Evolutionary conservation across 2,329 filamentous ascomycete species (phyloP).

Genomic region (Colletotrichum viniferum): DNA sequence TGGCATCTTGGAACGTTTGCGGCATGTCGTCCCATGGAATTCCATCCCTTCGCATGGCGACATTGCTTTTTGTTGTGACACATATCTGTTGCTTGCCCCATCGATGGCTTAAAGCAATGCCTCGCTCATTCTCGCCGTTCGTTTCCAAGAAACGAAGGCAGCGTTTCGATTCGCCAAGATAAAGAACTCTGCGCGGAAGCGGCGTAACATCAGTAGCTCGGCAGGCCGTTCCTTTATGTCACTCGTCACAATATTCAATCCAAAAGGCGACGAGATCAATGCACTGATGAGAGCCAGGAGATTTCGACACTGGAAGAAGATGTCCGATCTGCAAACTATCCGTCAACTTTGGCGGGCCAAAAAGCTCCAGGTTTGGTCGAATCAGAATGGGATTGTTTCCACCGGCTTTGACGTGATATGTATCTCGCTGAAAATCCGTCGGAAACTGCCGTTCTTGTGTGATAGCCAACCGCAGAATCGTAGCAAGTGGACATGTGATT

Average conservation of each 20-base stretch:
- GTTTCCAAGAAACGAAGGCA: not conserved
- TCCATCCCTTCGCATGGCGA: not conserved
- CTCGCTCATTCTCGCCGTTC: not conserved
- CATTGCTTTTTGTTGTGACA: not conserved
- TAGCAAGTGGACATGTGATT: not conserved
- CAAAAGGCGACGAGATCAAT: not conserved
- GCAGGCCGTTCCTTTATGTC: not conserved
- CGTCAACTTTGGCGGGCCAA: not conserved
- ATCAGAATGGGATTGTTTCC: not conserved
- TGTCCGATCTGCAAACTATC: not conserved
- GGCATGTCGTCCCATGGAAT: not conserved
- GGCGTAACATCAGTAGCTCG: not conserved
- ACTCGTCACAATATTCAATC: not conserved
- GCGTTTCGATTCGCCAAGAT: not conserved
- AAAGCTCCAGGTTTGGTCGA: not conserved
- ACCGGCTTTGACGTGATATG: not conserved
- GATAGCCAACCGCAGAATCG: not conserved
- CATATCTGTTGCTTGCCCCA: slow-evolving; percentile 9
- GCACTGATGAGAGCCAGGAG: not conserved
- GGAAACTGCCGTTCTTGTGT: not conserved
- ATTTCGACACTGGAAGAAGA: not conserved
- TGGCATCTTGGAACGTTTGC: slow-evolving; percentile 23
- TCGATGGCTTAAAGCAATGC: slow-evolving; percentile 23
- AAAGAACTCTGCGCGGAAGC: not conserved
- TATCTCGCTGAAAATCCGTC: not conserved